Base-by-base conservation (phyloP, 768 basidiomycete species). In the Termitomyces sp. region DNA sequence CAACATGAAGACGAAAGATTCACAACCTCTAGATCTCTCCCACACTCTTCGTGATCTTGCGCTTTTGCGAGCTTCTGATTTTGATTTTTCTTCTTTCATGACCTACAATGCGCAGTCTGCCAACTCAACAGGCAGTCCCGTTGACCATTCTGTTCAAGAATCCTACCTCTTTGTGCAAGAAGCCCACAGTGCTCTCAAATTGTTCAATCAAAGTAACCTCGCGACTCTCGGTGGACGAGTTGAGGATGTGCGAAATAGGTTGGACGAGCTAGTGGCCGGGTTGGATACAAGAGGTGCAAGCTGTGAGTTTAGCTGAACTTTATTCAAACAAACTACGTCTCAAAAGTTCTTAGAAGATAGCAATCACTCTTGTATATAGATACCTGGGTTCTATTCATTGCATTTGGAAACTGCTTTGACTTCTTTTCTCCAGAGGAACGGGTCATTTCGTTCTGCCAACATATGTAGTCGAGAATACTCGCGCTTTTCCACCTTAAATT, bases 1-100 rank as follows among this genome's bases (percentile, higher is more conserved):
- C 18, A n/a, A 42, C 37, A 41, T 42, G 41, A 49, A 67, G 41
- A 62, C 33, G 72, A 75, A 75, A 47, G 73, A 73, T 55, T 66
- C 57, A 22, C 79, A 83, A 60, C 80, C 84, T 13, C 75, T 91
- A 44, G 74, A 83, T 7, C 76, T 90, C 33, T 70, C 76, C 58
- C 79, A 84, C 57, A 84, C 83, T 7, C 77, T 91, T 39, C 85
- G 80, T 13, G 91, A 93, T 70, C 81, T 93, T 24, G 89, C 90
- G 6, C 70, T 89, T 34, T 73, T 92, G 20, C 82, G 87, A 31
- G 82, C 83, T 30, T 83, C 86, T 11, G 82, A 80, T 39, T 46
- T 73, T 18, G 73, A 77, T 61, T 57, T 78, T 31, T 65, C 66
- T 13, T 55, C 70, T 56, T 60, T 73, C 51, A 22, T 69, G 57